Base-by-base conservation (phyloP, 345 rosid species). In the Zanthoxylum bungeanum region DNA sequence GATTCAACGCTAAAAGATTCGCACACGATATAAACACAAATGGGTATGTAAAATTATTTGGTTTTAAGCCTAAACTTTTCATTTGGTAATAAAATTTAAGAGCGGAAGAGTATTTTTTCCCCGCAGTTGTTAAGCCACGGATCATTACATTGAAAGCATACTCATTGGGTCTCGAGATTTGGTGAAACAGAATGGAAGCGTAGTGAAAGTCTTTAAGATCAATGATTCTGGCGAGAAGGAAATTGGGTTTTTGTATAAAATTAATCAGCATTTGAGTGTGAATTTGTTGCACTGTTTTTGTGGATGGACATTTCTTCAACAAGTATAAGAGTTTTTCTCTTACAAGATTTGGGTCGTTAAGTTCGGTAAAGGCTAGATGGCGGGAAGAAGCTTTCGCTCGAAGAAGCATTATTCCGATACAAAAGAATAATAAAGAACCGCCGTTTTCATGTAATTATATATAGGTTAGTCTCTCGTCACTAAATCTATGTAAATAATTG, bases 111-210 rank as follows among this genome's bases (percentile, higher is more conserved):
- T 86, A 75, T 1, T 79, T 78, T 24, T 72, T 50, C 96, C 96
- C 90, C 8, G 84, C 77, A 44, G 81, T 85, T 46, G 96, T 73
- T 9, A 89, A 44, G 17, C 95, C 98, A 31, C 93, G 83, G 77
- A 94, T 89, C 93, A 94, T 87, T 58, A 90, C 63, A 60, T 90
- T 94, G 83, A 86, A 94, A 12, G 95, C 86, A 62, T 86, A 82
- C n/a, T 87, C 87, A 61, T 88, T 78, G 39, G 93, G 97, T 7
- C 36, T 62, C 8, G 84, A 85, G 39, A 91, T 81, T 5, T 70
- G 88, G 61, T 79, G 51, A 78, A 94, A 92, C 47, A 94, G 70
- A 55, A 79, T 72, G 36, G 87, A 82, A 11, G 97, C 91, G 33
- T 94, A 90, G 65, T 49, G 3, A 61, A 81, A 79, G 78, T 89